Percentiles rank a stretch among this genome's conserved stretches.
These are phyloP conservation scores for Stephania japonica DNA, from an alignment of 164 flowering plant genomes.

Conservation along the genomic window DNA sequence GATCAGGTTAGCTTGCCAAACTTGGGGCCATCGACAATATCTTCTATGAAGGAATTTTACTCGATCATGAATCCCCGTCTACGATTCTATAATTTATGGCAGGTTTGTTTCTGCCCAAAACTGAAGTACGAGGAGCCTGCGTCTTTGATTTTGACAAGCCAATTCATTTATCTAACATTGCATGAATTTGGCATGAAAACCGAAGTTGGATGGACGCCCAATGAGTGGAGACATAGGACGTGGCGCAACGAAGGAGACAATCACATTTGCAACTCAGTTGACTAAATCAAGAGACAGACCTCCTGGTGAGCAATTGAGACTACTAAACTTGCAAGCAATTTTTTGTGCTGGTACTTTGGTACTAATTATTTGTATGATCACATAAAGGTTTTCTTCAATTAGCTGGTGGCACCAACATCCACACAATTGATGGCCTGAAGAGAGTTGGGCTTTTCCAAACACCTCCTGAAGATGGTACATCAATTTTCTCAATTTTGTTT, in stretches of 20 bases:
- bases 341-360: not conserved
- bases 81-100: constrained; percentile 75
- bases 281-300: constrained; percentile 52
- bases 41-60: constrained; percentile 49
- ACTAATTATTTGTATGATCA: constrained; percentile 1
- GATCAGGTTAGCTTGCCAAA: constrained; percentile 74
- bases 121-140: constrained; percentile 4
- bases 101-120: constrained; percentile 31
- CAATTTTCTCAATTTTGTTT: not conserved
- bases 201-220: constrained; percentile 90
- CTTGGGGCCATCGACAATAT: constrained; percentile 41
- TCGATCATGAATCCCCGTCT: constrained; percentile 52
- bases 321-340: not conserved
- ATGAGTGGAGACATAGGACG: constrained; percentile 96
- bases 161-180: not conserved
- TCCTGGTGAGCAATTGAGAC: constrained; percentile 33
- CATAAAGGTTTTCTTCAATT: constrained; percentile 74
- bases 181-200: constrained; percentile 3
- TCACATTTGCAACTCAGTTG: constrained; percentile 56
- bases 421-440: constrained; percentile 64
- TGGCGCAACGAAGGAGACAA: constrained; percentile 75
- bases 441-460: constrained; percentile 52
- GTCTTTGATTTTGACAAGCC: not conserved
- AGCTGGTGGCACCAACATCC: constrained; percentile 85
- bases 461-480: constrained; percentile 22